Evolutionary conservation across 1,284 basidiomycete genomes (phyloP).

Genomic region (Peniophora sp.): DNA sequence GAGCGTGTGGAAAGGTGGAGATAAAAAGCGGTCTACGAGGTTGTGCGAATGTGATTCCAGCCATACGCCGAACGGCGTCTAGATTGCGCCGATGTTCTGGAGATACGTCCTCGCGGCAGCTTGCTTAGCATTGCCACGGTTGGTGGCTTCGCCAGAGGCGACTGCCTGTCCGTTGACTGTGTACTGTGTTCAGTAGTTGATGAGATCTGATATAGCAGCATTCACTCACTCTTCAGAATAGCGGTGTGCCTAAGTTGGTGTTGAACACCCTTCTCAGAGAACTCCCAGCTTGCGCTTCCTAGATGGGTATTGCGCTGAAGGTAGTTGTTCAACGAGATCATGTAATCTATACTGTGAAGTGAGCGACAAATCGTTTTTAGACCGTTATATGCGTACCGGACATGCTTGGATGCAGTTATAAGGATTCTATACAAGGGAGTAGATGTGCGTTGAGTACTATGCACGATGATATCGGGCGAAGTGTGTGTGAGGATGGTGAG

Average conservation of each 20-base stretch:
- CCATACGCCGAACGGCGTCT: too few relatives aligned
- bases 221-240: constrained; percentile 7
- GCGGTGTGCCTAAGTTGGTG: constrained; percentile 11
- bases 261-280: constrained; percentile 6
- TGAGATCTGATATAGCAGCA: neutral
- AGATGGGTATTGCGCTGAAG: constrained; percentile 8
- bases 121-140: constrained; percentile 8
- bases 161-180: neutral
- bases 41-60: too few relatives aligned
- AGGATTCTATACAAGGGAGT: too few relatives aligned
- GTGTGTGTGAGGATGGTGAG: too few relatives aligned
- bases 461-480: too few relatives aligned
- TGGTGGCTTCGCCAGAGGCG: constrained; percentile 1
- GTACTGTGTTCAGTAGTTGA: neutral
- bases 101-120: constrained; percentile 4
- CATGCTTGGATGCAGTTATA: too few relatives aligned
- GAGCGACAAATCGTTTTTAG: too few relatives aligned
- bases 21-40: too few relatives aligned
- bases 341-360: constrained; percentile 4
- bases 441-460: too few relatives aligned
- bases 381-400: too few relatives aligned
- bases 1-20: too few relatives aligned
- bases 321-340: constrained; percentile 12
- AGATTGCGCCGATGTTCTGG: too few relatives aligned
- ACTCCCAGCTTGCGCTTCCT: constrained; percentile 10